Conservation (phyloP, 2,329 filamentous ascomycete species). For the Pyrenophora tritici-repentis region DNA sequence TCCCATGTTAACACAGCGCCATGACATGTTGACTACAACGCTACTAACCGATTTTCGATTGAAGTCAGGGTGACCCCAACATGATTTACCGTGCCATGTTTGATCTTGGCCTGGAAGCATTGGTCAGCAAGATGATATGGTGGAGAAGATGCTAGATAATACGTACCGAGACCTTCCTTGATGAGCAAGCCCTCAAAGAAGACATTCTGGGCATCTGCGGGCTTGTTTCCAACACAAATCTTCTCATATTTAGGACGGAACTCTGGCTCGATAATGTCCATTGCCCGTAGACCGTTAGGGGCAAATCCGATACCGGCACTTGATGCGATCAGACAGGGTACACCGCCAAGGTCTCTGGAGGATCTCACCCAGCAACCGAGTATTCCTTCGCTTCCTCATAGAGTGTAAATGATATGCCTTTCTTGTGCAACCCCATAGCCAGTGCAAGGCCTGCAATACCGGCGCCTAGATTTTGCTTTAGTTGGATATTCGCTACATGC, state of each 20-base stretch:
- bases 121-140: not conserved
- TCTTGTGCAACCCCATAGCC: conserved; percentile 32
- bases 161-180: conserved; percentile 45
- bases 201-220: conserved; percentile 45
- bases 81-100: conserved; percentile 18
- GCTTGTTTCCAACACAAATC: conserved; percentile 49
- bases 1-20: conserved; percentile 26
- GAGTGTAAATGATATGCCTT: conserved; percentile 29
- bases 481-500: not conserved
- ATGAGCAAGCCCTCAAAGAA: conserved; percentile 51
- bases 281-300: conserved; percentile 50
- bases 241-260: conserved; percentile 48
- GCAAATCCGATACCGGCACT: conserved; percentile 43
- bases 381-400: conserved; percentile 34
- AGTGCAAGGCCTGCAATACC: conserved; percentile 37
- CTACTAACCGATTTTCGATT: conserved; percentile 5
- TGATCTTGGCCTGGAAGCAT: conserved; percentile 4
- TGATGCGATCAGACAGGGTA: not conserved
- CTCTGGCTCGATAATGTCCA: conserved; percentile 49
- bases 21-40: conserved; percentile 2
- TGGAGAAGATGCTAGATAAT: not conserved
- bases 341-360: not conserved
- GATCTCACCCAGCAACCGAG: conserved; percentile 24
- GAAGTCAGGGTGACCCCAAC: conserved; percentile 32
- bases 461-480: conserved; percentile 17